Conservation (phyloP, 305 asterid genomes). For the Fraxinus velutina region DNA sequence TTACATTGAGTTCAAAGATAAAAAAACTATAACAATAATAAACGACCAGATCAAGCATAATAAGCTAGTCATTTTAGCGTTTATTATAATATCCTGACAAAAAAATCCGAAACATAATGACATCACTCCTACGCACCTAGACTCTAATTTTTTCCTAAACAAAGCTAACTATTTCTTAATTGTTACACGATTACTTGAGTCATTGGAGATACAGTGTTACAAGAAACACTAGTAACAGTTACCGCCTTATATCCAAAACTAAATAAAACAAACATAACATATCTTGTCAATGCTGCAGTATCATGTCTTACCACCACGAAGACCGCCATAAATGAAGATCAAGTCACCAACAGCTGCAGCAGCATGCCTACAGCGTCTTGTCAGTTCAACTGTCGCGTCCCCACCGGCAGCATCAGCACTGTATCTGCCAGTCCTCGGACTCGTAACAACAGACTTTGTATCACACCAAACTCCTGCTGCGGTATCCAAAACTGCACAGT, state of each 20-base stretch:
- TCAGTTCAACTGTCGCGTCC: constrained; percentile 93
- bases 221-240: constrained; percentile 12
- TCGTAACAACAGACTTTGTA: constrained; percentile 56
- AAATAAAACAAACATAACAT: constrained; percentile 6
- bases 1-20: background rate
- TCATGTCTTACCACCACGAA: constrained; percentile 53
- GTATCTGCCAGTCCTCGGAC: constrained; percentile 49
- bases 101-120: background rate
- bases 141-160: background rate
- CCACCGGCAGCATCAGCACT: constrained; percentile 99
- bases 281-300: background rate
- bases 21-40: background rate
- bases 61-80: background rate
- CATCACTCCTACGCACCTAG: background rate
- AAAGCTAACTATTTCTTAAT: background rate
- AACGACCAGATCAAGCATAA: background rate
- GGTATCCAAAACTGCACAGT: constrained; percentile 76
- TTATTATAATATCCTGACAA: background rate
- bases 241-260: background rate
- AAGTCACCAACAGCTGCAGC: constrained; percentile 96
- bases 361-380: constrained; percentile 98
- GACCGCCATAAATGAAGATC: constrained; percentile 60
- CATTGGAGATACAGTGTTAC: background rate
- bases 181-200: background rate
- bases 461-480: constrained; percentile 99